Evolutionary conservation across 495 filamentous ascomycete species (phyloP), one percentile per base, ranked within the genome.

Genomic region (Trichodelitschia bisporula): DNA sequence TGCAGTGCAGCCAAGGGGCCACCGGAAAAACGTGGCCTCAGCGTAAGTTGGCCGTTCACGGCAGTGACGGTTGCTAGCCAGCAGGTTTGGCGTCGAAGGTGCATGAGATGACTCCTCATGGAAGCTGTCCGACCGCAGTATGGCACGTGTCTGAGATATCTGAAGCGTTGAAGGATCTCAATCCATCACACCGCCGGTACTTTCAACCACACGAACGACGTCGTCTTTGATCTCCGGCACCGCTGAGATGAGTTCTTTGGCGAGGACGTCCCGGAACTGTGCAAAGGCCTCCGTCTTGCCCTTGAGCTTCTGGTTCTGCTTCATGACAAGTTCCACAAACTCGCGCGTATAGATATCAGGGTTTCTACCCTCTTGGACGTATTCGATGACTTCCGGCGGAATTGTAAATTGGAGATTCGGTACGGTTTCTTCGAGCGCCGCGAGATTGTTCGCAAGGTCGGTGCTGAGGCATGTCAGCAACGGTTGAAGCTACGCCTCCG

Each of bases 281-380:
- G 57, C 56, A 53, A 90, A 92, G 12, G 80, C 89, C 53, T 69
- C 61, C 46, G 61, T 63, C 59, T 80, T 82, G 14, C 86, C 86
- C 42, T 75, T 73, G 42, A 84, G 52, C 35, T 72, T 59, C 54
- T 91, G 83, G 47, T 95, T 95, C 19, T 64, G 58, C 38, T 69
- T 62, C 48, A 84, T 66, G 15, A 79, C 77, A 13, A 78, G 57
- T 66, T 97, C 89, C 28, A 95, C 80, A 44, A 93, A 91, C 55
- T 95, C 83, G 21, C 86, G 65, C 31, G 84, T 95, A 59, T 93
- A 99, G 53, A 99, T 91, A 48, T 95, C 84, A 10, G 86, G 86
- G 55, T 99, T 99, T 26, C 86, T 74, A 9, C 79, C 70, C 31
- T 74, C 62, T 49, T 93, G 82, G 30, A 99, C 77, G 55, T 99